Conservation (phyloP, 73 alveolate species). For the Paramecium tetraurelia region DNA sequence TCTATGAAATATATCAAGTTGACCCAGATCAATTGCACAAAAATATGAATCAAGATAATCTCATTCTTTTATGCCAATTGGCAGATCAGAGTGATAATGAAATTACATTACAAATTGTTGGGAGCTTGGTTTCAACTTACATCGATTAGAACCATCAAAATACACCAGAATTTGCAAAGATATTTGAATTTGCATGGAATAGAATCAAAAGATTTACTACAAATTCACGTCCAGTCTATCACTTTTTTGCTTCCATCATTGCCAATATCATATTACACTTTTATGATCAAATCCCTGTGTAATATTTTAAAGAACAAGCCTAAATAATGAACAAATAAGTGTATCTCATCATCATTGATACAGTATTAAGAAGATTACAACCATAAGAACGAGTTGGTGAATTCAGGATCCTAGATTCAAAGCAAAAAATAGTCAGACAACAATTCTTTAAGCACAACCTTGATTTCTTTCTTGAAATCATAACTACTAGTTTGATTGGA, state of each 20-base stretch:
- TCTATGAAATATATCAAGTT: background rate
- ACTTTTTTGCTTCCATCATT: background rate
- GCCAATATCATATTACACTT: background rate
- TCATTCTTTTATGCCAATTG: background rate
- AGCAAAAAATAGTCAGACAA: background rate
- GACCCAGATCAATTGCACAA: slow-evolving; percentile 20
- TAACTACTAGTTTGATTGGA: background rate
- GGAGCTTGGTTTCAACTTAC: background rate
- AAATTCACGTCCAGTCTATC: background rate
- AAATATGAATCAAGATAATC: background rate
- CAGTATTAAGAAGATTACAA: background rate
- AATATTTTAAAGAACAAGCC: background rate
- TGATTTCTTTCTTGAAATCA: background rate
- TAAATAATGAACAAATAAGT: background rate
- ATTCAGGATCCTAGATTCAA: background rate
- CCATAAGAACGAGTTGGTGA: background rate
- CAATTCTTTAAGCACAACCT: background rate
- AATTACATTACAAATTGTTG: background rate
- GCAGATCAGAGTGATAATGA: slow-evolving; percentile 15
- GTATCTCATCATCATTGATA: background rate
- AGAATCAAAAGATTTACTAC: background rate
- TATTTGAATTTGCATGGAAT: slow-evolving; percentile 24
- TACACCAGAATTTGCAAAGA: background rate
- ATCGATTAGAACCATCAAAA: background rate
- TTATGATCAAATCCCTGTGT: background rate